Percentiles rank a stretch among this genome's conserved stretches.
phyloP scores from a whole-genome alignment of 768 basidiomycete species.

The Pholiota microspora region DNA sequence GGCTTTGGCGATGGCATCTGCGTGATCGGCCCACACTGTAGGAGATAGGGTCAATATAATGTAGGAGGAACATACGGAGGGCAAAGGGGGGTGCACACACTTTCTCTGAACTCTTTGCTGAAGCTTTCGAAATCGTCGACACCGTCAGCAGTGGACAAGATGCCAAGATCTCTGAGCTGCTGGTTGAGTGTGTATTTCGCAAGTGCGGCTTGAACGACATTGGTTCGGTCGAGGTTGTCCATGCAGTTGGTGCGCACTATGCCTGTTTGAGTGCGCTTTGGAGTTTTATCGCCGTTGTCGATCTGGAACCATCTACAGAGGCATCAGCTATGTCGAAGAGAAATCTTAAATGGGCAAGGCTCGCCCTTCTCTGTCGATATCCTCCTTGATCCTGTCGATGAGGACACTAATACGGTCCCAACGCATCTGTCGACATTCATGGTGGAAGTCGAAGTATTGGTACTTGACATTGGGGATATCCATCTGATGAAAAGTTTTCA shows the following conservation, averaged over 20 bases:
- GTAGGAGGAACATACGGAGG: no score
- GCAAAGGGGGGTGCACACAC: slow-evolving; percentile 46
- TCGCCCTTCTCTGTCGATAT: slow-evolving; percentile 68
- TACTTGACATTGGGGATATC: slow-evolving; percentile 74
- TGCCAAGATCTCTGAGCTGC: slow-evolving; percentile 72
- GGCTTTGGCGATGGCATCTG: slow-evolving; percentile 85
- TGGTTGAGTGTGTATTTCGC: slow-evolving; percentile 81
- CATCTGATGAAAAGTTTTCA: slow-evolving; percentile 35
- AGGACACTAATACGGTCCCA: slow-evolving; percentile 91
- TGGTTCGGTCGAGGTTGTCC: slow-evolving; percentile 96
- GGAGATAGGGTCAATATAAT: no score
- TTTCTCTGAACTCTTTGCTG: slow-evolving; percentile 81
- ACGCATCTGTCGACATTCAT: slow-evolving; percentile 90
- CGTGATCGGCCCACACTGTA: slow-evolving; percentile 97
- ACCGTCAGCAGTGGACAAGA: slow-evolving; percentile 66
- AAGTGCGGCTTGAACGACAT: slow-evolving; percentile 91
- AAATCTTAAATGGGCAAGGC: slow-evolving; percentile 15
- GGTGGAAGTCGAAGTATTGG: slow-evolving; percentile 97
- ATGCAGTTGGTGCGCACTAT: slow-evolving; percentile 94
- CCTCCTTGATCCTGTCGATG: slow-evolving; percentile 71
- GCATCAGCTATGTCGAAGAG: slow-evolving; percentile 5
- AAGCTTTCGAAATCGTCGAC: slow-evolving; percentile 83
- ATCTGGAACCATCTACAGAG: slow-evolving; percentile 73
- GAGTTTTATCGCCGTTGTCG: slow-evolving; percentile 42
- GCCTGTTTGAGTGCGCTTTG: slow-evolving; percentile 66